These are phyloP conservation scores for Metschnikowia lachancei DNA, from an alignment of 805 yeast species.

Conservation along the genomic window DNA sequence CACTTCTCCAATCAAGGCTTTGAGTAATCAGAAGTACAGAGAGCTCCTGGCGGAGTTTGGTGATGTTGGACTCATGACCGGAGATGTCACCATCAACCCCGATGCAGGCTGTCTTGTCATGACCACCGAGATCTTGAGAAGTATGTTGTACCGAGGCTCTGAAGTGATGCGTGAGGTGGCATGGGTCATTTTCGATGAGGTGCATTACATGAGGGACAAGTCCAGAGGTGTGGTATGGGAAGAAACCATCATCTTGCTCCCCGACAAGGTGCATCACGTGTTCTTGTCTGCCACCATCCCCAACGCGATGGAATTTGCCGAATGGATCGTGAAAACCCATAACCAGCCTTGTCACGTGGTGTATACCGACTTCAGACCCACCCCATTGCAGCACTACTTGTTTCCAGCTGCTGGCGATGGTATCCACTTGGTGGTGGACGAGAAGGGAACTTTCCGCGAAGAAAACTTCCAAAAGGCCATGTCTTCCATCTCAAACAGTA, in stretches of 20 bases:
- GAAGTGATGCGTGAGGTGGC: conserved; percentile 98
- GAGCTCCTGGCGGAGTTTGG: conserved; percentile 90
- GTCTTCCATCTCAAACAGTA: conserved; percentile 81
- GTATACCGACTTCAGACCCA: conserved; percentile 97
- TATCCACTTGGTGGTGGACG: conserved; percentile 95
- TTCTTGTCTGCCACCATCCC: conserved; percentile 96
- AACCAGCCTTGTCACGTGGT: conserved; percentile 98
- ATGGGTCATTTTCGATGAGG: conserved; percentile 98
- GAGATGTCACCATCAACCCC: conserved; percentile 97
- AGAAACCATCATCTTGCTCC: conserved; percentile 91
- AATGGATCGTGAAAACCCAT: conserved; percentile 96
- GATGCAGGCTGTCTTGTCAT: conserved; percentile 97
- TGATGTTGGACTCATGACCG: conserved; percentile 98
- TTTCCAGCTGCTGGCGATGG: conserved; percentile 99
- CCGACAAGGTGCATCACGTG: conserved; percentile 93
- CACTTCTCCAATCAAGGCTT: conserved; percentile 92
- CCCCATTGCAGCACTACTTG: conserved; percentile 94
- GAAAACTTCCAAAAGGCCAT: conserved; percentile 98
- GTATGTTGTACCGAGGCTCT: conserved; percentile 96
- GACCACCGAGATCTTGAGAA: conserved; percentile 97
- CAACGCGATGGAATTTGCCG: conserved; percentile 97
- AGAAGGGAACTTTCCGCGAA: conserved; percentile 91
- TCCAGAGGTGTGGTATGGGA: conserved; percentile 99
- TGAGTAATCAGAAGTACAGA: conserved; percentile 91
- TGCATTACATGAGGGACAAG: conserved; percentile 96